Evolutionary conservation across 345 rosid species (phyloP), one percentile per base, ranked within the genome.

Genomic region (Corchorus olitorius): DNA sequence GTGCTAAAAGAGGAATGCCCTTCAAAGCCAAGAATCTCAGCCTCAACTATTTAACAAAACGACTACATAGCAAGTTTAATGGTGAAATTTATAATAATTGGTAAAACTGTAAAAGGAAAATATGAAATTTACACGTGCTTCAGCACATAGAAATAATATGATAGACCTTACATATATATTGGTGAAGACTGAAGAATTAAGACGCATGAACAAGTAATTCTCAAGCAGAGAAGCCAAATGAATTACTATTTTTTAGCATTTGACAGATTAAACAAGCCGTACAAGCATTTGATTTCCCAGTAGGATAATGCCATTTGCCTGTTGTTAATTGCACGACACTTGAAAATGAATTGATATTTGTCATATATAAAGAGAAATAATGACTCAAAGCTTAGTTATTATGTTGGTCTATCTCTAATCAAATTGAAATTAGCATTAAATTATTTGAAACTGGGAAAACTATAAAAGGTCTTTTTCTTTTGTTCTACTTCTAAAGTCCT

Each of bases 261-360:
- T 48, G 72, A 69, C 73, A 19, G 58, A 50, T 33, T 49, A 65
- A 66, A 19, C 70, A 65, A 65, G 70, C 35, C 70, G 70, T 65
- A 43, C 11, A 65, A 65, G 52, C 22, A 58, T 35, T 35, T 37
- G 12, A 22, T 27, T 27, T 27, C 1, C 27, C 1, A 27, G 27
- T 27, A 27, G 27, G 27, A 27, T 27, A 27, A 27, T 27, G 27
- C 27, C 27, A 27, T 27, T 27, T 27, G 27, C 52, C 52, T 59
- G 43, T 10, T 37, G 53, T 63, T 14, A 43, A 76, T 65, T 12
- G 64, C 55, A 73, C 58, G 77, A 4, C 45, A 55, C 64, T 15
- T 46, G 2, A 53, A 37, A 19, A 48, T 0, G 2, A 43, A 65
- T 3, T 15, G 16, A 60, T 27, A 60, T 1, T 27, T 6, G 13